phyloP scores from a whole-genome alignment of 164 flowering plant species.

The Macadamia integrifolia region DNA sequence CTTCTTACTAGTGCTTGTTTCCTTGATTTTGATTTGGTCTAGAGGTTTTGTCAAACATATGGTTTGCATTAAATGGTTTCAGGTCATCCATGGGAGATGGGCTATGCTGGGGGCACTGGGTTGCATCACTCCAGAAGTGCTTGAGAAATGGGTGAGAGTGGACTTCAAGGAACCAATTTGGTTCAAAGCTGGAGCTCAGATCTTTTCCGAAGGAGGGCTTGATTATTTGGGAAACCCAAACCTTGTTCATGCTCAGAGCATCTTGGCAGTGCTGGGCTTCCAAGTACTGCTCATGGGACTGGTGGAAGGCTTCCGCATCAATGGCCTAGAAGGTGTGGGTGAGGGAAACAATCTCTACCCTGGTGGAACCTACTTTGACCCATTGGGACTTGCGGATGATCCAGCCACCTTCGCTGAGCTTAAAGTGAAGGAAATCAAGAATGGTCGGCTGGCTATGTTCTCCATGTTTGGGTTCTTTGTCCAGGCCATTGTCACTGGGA shows the following conservation, averaged over 20 bases:
- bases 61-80: neutral
- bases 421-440: conserved; percentile 41
- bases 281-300: conserved; percentile 42
- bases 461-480: conserved; percentile 44
- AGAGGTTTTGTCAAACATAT: neutral
- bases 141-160: conserved; percentile 35
- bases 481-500: conserved; percentile 38
- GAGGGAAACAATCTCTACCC: conserved; percentile 42
- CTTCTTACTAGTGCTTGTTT: too few species aligned
- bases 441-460: conserved; percentile 38
- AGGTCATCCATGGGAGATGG: conserved; percentile 30
- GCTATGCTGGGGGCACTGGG: conserved; percentile 28
- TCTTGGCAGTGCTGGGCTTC: conserved; percentile 35
- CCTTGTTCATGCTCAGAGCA: conserved; percentile 43
- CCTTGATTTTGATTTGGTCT: neutral
- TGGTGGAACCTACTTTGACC: conserved; percentile 39
- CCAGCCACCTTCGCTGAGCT: conserved; percentile 37
- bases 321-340: conserved; percentile 39
- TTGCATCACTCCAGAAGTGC: conserved; percentile 43
- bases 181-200: conserved; percentile 40
- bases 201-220: conserved; percentile 37
- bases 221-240: conserved; percentile 41
- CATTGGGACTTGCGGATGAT: conserved; percentile 37
- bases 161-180: conserved; percentile 45
- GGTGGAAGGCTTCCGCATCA: conserved; percentile 37